Conservation (phyloP, 768 basidiomycete species). For the Chiua virens region DNA sequence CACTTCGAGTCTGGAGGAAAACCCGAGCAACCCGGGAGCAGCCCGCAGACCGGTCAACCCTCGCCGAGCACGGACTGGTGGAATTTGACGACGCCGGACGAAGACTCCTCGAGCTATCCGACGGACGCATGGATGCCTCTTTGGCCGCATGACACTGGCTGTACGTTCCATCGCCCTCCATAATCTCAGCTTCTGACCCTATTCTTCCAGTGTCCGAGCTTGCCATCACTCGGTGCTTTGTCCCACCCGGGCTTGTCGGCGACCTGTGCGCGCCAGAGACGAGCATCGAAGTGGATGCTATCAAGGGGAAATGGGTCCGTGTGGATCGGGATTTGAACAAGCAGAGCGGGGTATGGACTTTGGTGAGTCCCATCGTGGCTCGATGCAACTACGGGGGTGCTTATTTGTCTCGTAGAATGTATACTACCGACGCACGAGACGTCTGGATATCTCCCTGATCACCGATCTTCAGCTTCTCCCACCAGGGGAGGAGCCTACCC, state of each 20-base stretch:
- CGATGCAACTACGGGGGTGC: not conserved
- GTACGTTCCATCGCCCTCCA: slow-evolving; percentile 11
- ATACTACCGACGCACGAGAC: slow-evolving; percentile 83
- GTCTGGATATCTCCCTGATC: slow-evolving; percentile 79
- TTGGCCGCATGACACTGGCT: slow-evolving; percentile 28
- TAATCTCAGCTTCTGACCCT: not conserved
- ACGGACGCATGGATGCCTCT: slow-evolving; percentile 47
- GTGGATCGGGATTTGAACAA: slow-evolving; percentile 79
- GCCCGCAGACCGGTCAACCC: not conserved
- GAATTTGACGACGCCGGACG: slow-evolving; percentile 15
- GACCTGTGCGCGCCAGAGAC: slow-evolving; percentile 69
- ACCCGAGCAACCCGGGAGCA: no score
- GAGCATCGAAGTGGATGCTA: slow-evolving; percentile 70
- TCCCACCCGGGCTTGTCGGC: slow-evolving; percentile 55
- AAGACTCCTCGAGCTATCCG: slow-evolving; percentile 73
- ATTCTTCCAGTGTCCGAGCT: slow-evolving; percentile 74
- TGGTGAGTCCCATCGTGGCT: slow-evolving; percentile 44
- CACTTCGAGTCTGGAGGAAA: no score
- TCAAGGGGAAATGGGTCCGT: slow-evolving; percentile 86
- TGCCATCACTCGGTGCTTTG: slow-evolving; percentile 61
- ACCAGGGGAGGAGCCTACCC: slow-evolving; percentile 50
- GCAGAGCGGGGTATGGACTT: slow-evolving; percentile 56
- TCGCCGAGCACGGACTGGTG: slow-evolving; percentile 17
- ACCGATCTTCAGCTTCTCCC: slow-evolving; percentile 68
- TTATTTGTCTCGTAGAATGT: slow-evolving; percentile 44